Evolutionary conservation across 192 early-diverging fungal genomes (phyloP).

Genomic region (Mortierella antarctica): DNA sequence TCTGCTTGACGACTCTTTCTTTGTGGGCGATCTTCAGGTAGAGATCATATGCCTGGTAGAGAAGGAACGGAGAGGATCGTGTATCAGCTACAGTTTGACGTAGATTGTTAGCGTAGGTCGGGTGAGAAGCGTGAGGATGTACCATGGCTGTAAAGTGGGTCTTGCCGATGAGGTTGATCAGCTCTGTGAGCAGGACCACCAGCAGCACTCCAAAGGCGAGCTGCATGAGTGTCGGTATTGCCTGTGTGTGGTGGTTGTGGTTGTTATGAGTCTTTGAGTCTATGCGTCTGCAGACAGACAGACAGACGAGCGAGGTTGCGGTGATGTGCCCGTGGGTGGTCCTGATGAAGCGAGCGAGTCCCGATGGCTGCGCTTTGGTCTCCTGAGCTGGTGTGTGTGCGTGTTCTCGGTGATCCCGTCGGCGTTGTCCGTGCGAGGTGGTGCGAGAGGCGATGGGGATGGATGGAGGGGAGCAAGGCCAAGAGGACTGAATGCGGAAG

Average conservation of each 20-base stretch:
- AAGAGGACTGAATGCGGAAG: neutral
- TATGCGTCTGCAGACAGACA: neutral
- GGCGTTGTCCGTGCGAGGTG: neutral
- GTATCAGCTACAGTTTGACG: neutral
- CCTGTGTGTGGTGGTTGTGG: neutral
- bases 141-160: slow-evolving; percentile 62
- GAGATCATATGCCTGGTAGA: slow-evolving; percentile 59
- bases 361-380: neutral
- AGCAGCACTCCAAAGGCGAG: slow-evolving; percentile 67
- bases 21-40: slow-evolving; percentile 67
- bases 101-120: too few relatives aligned
- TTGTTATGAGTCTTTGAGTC: neutral
- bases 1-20: slow-evolving; percentile 64
- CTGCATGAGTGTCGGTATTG: slow-evolving; percentile 39
- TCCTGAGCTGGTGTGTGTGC: neutral
- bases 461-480: slow-evolving; percentile 4
- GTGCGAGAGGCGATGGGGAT: neutral
- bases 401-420: neutral
- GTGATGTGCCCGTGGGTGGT: neutral
- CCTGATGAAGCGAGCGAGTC: neutral
- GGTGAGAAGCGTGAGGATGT: slow-evolving; percentile 5
- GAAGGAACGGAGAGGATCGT: slow-evolving; percentile 4
- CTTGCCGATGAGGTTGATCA: slow-evolving; percentile 65
- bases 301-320: neutral
- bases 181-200: slow-evolving; percentile 71